These are phyloP conservation scores for Sarocladium kiliense DNA, from an alignment of 2,329 filamentous ascomycete genomes.

Conservation along the genomic window DNA sequence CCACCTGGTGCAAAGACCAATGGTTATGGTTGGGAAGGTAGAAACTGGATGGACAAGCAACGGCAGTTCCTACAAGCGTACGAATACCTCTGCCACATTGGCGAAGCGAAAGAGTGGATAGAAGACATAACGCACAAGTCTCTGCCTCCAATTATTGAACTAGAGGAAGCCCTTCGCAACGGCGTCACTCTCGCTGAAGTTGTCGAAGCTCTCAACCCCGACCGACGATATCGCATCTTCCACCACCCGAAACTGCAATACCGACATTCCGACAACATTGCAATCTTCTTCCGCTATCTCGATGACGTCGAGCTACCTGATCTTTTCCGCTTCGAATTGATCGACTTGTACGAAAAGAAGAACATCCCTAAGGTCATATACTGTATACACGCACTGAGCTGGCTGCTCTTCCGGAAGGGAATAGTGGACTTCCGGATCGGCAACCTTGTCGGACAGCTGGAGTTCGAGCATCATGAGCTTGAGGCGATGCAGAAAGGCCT, in stretches of 20 bases:
- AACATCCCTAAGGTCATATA: slow-evolving; percentile 99
- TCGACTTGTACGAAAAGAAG: slow-evolving; percentile 98
- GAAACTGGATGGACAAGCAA: slow-evolving; percentile 99
- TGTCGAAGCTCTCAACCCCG: slow-evolving; percentile 80
- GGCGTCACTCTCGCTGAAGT: slow-evolving; percentile 93
- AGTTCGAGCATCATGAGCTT: slow-evolving; percentile 96
- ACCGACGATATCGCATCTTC: slow-evolving; percentile 76
- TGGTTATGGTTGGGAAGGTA: slow-evolving; percentile 68
- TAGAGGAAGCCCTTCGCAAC: slow-evolving; percentile 88
- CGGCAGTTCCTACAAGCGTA: slow-evolving; percentile 94
- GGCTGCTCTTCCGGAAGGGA: slow-evolving; percentile 92
- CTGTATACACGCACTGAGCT: slow-evolving; percentile 94
- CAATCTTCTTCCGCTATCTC: slow-evolving; percentile 89
- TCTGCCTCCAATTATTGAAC: slow-evolving; percentile 86
- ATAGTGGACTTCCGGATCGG: slow-evolving; percentile 95
- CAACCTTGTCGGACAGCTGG: slow-evolving; percentile 90
- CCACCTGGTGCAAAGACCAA: slow-evolving; percentile 38
- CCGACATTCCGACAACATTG: slow-evolving; percentile 96
- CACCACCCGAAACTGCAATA: slow-evolving; percentile 80
- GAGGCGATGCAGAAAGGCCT: slow-evolving; percentile 96
- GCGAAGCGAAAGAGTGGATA: slow-evolving; percentile 99
- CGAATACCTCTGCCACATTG: slow-evolving; percentile 97
- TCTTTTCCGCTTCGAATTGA: slow-evolving; percentile 92
- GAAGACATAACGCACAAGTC: slow-evolving; percentile 80
- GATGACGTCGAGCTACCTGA: slow-evolving; percentile 90